These are phyloP conservation scores for Aspergillus mulundensis DNA, from an alignment of 495 filamentous ascomycete genomes.

Conservation along the genomic window DNA sequence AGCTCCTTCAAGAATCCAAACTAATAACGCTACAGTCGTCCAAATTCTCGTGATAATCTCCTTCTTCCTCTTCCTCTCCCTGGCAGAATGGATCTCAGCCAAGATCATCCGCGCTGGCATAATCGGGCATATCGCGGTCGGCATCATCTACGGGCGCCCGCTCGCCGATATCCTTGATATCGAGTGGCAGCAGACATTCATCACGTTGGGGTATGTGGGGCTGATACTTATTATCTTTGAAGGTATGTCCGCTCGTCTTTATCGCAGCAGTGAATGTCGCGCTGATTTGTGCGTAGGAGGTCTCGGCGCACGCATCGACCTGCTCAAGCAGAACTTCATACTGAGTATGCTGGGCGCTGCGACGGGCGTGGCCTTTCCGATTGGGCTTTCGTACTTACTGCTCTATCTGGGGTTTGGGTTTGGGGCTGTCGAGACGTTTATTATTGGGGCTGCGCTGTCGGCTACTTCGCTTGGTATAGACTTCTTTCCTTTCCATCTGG, in stretches of 20 bases:
- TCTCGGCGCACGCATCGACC: constrained; percentile 27
- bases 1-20: no score
- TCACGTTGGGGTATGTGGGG: constrained; percentile 33
- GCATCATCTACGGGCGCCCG: constrained; percentile 33
- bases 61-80: constrained; percentile 33
- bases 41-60: constrained; percentile 31
- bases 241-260: constrained; percentile 13
- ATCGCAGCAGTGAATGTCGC: no score
- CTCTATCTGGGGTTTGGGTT: constrained; percentile 31
- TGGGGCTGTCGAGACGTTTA: constrained; percentile 35
- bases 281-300: constrained; percentile 24
- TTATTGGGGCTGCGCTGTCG: constrained; percentile 31
- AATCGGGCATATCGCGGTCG: constrained; percentile 32
- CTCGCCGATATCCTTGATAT: constrained; percentile 30
- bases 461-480: constrained; percentile 32
- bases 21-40: constrained; percentile 27
- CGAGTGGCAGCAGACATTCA: constrained; percentile 31
- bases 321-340: constrained; percentile 31
- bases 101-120: constrained; percentile 31
- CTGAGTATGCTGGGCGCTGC: constrained; percentile 29
- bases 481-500: no score
- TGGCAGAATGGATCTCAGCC: constrained; percentile 30
- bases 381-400: constrained; percentile 29
- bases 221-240: constrained; percentile 36
- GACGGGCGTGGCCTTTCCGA: constrained; percentile 32